Evolutionary conservation across 2,329 filamentous ascomycete species (phyloP).

Genomic region (Fusarium keratoplasticum): DNA sequence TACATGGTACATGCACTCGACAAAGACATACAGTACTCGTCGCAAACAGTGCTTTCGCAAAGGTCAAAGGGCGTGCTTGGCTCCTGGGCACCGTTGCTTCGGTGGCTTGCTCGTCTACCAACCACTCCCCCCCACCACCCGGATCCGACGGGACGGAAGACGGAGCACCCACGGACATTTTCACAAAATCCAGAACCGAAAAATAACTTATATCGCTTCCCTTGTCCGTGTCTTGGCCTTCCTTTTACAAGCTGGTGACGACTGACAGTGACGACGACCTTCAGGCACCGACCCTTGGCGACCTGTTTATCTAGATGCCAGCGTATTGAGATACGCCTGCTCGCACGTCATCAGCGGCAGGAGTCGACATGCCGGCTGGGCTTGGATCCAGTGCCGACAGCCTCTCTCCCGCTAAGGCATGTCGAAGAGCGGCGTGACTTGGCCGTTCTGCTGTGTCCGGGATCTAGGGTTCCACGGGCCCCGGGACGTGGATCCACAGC

Average conservation of each 20-base stretch:
- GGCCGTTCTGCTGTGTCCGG: constrained; percentile 2
- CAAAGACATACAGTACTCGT: background rate
- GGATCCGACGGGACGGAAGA: constrained; percentile 16
- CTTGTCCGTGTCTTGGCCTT: background rate
- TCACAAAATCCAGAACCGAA: background rate
- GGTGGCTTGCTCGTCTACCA: background rate
- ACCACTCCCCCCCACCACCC: constrained; percentile 1
- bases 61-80: background rate
- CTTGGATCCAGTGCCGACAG: constrained; percentile 10
- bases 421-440: constrained; percentile 9
- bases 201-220: background rate
- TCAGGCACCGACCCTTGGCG: background rate
- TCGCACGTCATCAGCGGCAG: background rate
- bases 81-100: background rate
- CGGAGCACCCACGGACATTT: background rate
- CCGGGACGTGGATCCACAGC: background rate
- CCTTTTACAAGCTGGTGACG: background rate
- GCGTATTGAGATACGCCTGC: constrained; percentile 1
- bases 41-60: background rate
- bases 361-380: background rate
- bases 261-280: background rate
- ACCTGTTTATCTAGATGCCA: background rate
- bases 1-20: background rate
- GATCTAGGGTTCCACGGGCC: background rate
- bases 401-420: constrained; percentile 10